Evolutionary conservation across 2,329 filamentous ascomycete species (phyloP), one percentile per base, ranked within the genome.

Genomic region (Verticillium tricorpus): DNA sequence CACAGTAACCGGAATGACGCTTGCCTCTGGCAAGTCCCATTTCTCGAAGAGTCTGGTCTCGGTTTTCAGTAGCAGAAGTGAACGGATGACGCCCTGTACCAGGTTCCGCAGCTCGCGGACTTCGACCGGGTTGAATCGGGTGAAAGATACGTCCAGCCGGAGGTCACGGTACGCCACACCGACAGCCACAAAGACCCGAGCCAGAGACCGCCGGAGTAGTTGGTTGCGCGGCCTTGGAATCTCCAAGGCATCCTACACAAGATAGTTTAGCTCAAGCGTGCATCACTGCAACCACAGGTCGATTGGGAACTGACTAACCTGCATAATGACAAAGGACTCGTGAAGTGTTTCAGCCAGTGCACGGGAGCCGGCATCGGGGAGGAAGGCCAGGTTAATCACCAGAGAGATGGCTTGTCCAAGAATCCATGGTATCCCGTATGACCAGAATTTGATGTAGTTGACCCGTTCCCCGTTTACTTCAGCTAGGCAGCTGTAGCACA

Each of bases 101-200:
- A 80, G 72, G 66, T 87, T 86, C 60, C 84, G 79, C 34, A 87
- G 71, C 5, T 75, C 72, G 40, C 74, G 71, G 22, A 85, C 74
- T 67, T 86, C 83, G 12, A 75, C 71, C 1, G 84, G 82, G 12
- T 71, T 72, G 62, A 86, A 83, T 1, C 79, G 76, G 1, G 82
- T 85, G 4, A 86, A 71, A 1, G 83, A 82, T n/a, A 85, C 76
- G 60, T 86, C 84, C 59, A 85, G 77, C 14, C 78, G 77, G 62
- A 87, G 77, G 66, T 87, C 85, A 69, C 84, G 77, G 63, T 84
- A 80, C 2, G 80, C 80, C 64, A 83, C 76, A 15, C 84, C 85
- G 60, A 87, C 74, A 61, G 83, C 78, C 62, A 86, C 82, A 62
- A 85, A 85, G 0, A 79, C 77, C 63, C 77, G 78, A 5, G 80